Evolutionary conservation across 441 rosid genomes (phyloP).

Genomic region (Metrosideros polymorpha): DNA sequence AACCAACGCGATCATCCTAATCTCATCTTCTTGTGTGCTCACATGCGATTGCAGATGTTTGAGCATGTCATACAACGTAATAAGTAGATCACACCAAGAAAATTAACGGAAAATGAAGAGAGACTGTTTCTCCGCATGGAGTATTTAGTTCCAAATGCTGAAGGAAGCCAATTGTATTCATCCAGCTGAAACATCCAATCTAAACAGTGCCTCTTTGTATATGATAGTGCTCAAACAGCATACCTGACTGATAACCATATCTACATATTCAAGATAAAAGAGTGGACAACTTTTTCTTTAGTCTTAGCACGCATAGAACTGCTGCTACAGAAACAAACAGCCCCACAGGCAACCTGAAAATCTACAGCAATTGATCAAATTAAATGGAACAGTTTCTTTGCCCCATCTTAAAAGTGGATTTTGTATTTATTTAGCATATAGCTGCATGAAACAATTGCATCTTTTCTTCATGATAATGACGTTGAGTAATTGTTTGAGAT

Average conservation of each 20-base stretch:
- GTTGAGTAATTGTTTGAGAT: neutral
- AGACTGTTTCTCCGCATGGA: neutral
- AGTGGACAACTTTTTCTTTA: neutral
- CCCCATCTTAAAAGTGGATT: neutral
- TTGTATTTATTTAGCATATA: neutral
- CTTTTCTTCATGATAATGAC: neutral
- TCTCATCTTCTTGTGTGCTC: neutral
- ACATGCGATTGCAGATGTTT: neutral
- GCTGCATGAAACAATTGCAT: neutral
- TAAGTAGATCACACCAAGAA: neutral
- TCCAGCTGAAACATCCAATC: neutral
- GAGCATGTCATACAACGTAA: neutral
- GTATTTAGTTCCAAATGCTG: neutral
- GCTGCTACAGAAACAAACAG: neutral
- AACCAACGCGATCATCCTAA: neutral
- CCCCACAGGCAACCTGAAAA: neutral
- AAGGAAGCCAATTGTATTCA: neutral
- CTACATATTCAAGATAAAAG: neutral
- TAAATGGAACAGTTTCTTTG: neutral
- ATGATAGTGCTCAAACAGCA: neutral
- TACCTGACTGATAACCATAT: neutral
- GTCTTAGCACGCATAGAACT: neutral
- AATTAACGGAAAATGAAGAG: neutral
- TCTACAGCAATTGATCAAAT: neutral
- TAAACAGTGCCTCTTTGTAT: neutral